Conservation (phyloP, 352 stramenopile species). For the Phytophthora kernoviae region DNA sequence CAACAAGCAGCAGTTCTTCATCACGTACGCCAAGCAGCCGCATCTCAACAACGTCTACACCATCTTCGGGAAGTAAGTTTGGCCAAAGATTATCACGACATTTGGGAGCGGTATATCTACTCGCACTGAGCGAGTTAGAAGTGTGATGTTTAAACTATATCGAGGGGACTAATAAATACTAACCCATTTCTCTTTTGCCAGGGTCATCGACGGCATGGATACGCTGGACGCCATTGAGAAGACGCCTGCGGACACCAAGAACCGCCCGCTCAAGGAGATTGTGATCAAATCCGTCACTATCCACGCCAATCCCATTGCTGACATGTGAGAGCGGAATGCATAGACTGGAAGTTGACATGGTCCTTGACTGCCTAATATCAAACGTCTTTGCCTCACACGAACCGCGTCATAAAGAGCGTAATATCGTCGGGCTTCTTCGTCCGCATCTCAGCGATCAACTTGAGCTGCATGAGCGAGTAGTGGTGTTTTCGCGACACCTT, state of each 20-base stretch:
- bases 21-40: conserved; percentile 96
- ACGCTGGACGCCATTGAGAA: conserved; percentile 97
- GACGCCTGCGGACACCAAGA: conserved; percentile 91
- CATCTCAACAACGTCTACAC: conserved; percentile 99
- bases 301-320: conserved; percentile 93
- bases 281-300: conserved; percentile 89
- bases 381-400: conserved; percentile 27
- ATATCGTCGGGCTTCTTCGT: conserved; percentile 85
- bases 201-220: conserved; percentile 96
- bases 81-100: not conserved
- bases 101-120: conserved; percentile 14
- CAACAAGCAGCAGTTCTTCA: conserved; percentile 98
- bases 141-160: conserved; percentile 5
- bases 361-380: not conserved
- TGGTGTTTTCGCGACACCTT: conserved; percentile 64
- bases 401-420: conserved; percentile 70
- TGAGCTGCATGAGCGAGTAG: conserved; percentile 72
- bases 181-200: conserved; percentile 29
- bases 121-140: conserved; percentile 17
- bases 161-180: conserved; percentile 28
- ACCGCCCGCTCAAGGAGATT: conserved; percentile 90
- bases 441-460: conserved; percentile 75
- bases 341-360: conserved; percentile 5
- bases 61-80: conserved; percentile 93
- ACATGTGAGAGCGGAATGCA: conserved; percentile 36